Base-by-base conservation (phyloP, 2,329 filamentous ascomycete species). In the Zymoseptoria pseudotritici region DNA sequence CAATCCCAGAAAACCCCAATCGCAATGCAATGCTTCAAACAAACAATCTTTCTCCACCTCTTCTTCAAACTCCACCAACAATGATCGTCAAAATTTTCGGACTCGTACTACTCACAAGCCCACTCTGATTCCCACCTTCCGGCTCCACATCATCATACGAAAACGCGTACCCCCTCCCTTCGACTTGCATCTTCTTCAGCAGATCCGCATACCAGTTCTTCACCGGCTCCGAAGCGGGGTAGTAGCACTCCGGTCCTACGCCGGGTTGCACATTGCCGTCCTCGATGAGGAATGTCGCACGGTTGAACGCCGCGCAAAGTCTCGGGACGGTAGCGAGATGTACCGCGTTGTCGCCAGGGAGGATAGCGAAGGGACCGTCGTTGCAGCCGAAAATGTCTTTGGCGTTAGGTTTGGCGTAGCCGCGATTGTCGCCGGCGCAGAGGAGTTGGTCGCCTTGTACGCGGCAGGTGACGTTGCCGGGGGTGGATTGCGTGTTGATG, bases 291-390 rank as follows among this genome's bases (percentile, higher is more conserved):
- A 93, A 74, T 5, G 87, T 92, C 19, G 82, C 84, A 20, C 90
- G 82, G 74, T 92, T 91, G 67, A 92, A 83, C 1, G 87, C 88
- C 0, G 90, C 89, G 1, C 87, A 83, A 6, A 94, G 76, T 13
- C 90, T 81, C 0, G 90, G 87, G 1, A 85, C 85, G 57, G 91
- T 81, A 42, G 86, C 86, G 60, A 75, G 74, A 50, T 77, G 73
- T 1, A 78, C 72, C 3, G 65, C 69, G 56, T 75, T 76, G 20
- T 74, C 69, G 6, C 67, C 66, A 60, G 79, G 61, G 57, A 74
- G 60, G 4, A 79, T 63, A 63, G 76, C 74, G 65, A 87, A 87
- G 0, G 84, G 83, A 0, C 85, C 85, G 3, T 80, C 83, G 69
- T 82, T 86, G 75, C 86, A 89, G 50, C 81, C 82, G 67, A 89